Conservation (phyloP, 208 protist genomes). For the Wallacemonas sp. region DNA sequence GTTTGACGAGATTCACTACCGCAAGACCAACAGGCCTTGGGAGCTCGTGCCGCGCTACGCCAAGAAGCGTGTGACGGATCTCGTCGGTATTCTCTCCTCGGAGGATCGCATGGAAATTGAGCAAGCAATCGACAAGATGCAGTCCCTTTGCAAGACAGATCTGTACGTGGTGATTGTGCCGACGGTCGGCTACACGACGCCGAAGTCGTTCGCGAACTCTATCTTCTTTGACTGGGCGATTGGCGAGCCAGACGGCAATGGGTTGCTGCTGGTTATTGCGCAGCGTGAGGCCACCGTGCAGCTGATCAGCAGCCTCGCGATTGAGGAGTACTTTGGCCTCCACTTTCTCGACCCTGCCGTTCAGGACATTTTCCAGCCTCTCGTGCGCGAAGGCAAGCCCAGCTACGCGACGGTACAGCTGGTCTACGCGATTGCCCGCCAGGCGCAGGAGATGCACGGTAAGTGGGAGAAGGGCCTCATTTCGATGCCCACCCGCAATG, state of each 20-base stretch:
- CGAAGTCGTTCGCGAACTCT: conserved; percentile 79
- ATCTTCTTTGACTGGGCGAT: conserved; percentile 89
- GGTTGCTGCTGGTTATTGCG: conserved; percentile 76
- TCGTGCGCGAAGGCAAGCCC: conserved; percentile 73
- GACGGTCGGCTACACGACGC: conserved; percentile 83
- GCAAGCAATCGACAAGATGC: conserved; percentile 86
- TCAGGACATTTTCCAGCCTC: conserved; percentile 77
- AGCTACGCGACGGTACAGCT: conserved; percentile 85
- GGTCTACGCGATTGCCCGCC: conserved; percentile 86
- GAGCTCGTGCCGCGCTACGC: conserved; percentile 80
- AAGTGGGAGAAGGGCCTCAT: conserved; percentile 67
- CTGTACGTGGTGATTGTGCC: conserved; percentile 87
- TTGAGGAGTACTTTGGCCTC: conserved; percentile 81
- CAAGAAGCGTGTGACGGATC: conserved; percentile 84
- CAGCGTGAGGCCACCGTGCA: conserved; percentile 85
- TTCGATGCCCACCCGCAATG: conserved; percentile 66
- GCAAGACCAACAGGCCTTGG: conserved; percentile 77
- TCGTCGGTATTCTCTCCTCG: conserved; percentile 72
- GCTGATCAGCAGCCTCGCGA: conserved; percentile 68
- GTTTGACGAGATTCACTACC: conserved; percentile 88
- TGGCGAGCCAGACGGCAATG: conserved; percentile 74
- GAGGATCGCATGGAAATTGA: conserved; percentile 91
- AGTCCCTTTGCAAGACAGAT: conserved; percentile 78
- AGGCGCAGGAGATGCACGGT: conserved; percentile 78
- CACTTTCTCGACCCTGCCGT: conserved; percentile 75